A percentile compares a stretch with the other conserved stretches of the same genome.
These are phyloP conservation scores for Pythium aquatile DNA, from an alignment of 352 stramenopile species.

Conservation along the genomic window DNA sequence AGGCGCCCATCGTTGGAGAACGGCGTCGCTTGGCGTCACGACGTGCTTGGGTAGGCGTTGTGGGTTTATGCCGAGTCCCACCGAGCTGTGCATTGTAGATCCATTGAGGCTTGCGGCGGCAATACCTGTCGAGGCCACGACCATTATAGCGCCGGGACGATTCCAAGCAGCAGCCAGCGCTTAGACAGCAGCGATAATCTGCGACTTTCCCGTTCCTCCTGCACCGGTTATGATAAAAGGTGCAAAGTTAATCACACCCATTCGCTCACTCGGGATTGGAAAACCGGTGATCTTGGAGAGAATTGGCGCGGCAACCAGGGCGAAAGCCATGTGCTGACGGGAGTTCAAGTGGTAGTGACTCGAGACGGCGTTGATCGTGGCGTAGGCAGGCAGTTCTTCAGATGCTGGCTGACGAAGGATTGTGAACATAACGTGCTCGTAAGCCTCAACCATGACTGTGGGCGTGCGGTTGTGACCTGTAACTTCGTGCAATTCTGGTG, in stretches of 20 bases:
- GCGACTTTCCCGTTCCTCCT: slow-evolving; percentile 26
- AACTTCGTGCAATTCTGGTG: no score
- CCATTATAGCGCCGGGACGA: slow-evolving; percentile 4
- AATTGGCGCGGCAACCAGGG: slow-evolving; percentile 8
- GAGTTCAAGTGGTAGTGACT: not conserved
- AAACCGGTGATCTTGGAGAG: not conserved
- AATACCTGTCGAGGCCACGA: slow-evolving; percentile 22
- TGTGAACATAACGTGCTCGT: no score
- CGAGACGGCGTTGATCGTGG: slow-evolving; percentile 8
- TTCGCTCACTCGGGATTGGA: not conserved
- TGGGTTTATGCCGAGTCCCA: slow-evolving; percentile 16
- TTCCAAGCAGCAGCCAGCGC: slow-evolving; percentile 4
- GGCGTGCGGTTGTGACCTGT: no score
- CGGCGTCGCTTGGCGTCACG: slow-evolving; percentile 3
- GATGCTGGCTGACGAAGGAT: no score
- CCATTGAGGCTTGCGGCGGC: slow-evolving; percentile 20
- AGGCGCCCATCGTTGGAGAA: slow-evolving; percentile 21
- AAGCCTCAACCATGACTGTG: no score
- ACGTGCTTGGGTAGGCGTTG: slow-evolving; percentile 4
- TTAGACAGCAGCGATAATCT: slow-evolving; percentile 21
- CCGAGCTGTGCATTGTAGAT: slow-evolving; percentile 26
- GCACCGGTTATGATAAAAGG: slow-evolving; percentile 27
- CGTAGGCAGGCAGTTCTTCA: not conserved
- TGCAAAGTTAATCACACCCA: no score
- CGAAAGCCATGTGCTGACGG: slow-evolving; percentile 14